Conservation (phyloP, 2,329 filamentous ascomycete genomes). For the Hortaea sp. region DNA sequence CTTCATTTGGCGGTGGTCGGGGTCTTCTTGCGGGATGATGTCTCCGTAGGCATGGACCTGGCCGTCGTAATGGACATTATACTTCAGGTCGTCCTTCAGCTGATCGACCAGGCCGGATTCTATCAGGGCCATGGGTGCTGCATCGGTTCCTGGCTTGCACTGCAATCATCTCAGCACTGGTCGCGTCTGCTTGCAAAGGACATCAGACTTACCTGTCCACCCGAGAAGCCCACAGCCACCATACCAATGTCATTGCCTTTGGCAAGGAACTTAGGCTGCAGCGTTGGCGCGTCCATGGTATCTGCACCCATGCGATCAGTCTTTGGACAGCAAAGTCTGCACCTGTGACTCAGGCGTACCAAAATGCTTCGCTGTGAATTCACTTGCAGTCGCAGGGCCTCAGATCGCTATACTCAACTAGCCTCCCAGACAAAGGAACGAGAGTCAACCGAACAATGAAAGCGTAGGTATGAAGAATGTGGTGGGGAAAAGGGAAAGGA, state of each 20-base stretch:
- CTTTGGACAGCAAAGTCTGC: background rate
- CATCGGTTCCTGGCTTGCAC: constrained; percentile 88
- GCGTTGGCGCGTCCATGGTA: constrained; percentile 42
- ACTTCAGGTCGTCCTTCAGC: constrained; percentile 75
- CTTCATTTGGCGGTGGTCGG: constrained; percentile 86
- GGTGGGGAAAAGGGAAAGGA: background rate
- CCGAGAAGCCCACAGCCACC: constrained; percentile 91
- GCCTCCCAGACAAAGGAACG: background rate
- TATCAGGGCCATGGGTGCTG: constrained; percentile 79
- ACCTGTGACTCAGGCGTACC: too few species aligned
- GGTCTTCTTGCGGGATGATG: constrained; percentile 60
- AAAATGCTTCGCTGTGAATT: background rate
- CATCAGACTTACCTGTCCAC: constrained; percentile 62
- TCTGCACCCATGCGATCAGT: background rate
- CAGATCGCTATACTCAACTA: background rate
- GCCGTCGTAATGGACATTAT: constrained; percentile 76
- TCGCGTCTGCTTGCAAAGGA: background rate
- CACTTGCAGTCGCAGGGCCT: too few species aligned
- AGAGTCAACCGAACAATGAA: background rate
- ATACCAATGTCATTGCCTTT: constrained; percentile 74
- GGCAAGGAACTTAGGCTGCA: constrained; percentile 66
- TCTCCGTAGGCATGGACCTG: constrained; percentile 73
- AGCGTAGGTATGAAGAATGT: background rate
- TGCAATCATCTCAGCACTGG: constrained; percentile 28
- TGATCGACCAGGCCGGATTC: constrained; percentile 76